Percentiles rank a stretch among this genome's conserved stretches.
phyloP scores from a whole-genome alignment of 352 stramenopile genomes.

The Peronospora farinosa region DNA sequence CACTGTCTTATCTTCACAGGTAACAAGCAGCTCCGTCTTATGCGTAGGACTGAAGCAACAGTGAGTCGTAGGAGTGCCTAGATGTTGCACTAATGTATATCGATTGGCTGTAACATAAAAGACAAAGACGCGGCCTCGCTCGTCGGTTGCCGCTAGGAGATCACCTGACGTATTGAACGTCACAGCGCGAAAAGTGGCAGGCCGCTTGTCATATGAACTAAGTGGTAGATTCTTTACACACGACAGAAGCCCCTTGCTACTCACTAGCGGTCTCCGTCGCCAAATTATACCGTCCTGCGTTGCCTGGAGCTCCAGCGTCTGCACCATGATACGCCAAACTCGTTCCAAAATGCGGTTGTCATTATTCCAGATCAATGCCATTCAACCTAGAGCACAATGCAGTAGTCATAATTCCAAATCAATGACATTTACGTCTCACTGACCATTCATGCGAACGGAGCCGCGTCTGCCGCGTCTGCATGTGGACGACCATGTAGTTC shows the following conservation, averaged over 20 bases:
- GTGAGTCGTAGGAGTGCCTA: slow-evolving; percentile 48
- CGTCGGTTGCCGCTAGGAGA: slow-evolving; percentile 58
- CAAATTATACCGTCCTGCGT: slow-evolving; percentile 73
- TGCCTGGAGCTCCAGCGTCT: slow-evolving; percentile 54
- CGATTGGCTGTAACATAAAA: slow-evolving; percentile 73
- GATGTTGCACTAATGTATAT: slow-evolving; percentile 66
- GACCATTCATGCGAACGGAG: slow-evolving; percentile 6
- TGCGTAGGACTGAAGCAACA: slow-evolving; percentile 68
- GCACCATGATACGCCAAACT: slow-evolving; percentile 40
- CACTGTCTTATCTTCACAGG: slow-evolving; percentile 77
- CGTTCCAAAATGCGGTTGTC: background rate
- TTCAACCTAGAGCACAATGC: background rate
- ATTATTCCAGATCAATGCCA: background rate
- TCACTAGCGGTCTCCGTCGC: slow-evolving; percentile 61
- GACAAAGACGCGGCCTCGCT: slow-evolving; percentile 73
- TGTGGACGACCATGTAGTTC: slow-evolving; percentile 1
- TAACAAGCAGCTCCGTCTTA: slow-evolving; percentile 72
- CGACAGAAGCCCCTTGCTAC: slow-evolving; percentile 58
- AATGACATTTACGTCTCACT: background rate
- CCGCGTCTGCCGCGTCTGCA: slow-evolving; percentile 26
- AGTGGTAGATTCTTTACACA: slow-evolving; percentile 57
- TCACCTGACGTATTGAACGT: slow-evolving; percentile 66
- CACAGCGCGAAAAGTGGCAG: slow-evolving; percentile 50
- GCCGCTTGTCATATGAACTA: slow-evolving; percentile 51
- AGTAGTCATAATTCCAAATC: background rate